Evolutionary conservation across 768 basidiomycete genomes (phyloP), one percentile per base, ranked within the genome.

Genomic region (Mycena vitilis): DNA sequence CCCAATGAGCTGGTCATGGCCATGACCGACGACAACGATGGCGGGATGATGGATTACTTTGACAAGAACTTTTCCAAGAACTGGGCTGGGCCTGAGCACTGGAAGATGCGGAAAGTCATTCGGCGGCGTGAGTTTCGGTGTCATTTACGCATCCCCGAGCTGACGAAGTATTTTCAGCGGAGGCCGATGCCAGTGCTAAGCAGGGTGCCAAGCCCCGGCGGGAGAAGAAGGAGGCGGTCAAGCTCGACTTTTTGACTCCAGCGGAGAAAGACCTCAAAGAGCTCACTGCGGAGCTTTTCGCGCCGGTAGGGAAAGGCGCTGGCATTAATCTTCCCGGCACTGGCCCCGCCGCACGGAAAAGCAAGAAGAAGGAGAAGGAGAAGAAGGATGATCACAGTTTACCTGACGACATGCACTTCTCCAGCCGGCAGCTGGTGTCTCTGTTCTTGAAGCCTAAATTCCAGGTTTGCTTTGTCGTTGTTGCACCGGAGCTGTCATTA

Each of bases 11-110:
- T 97, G 36, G 87, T 96, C 57, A 87, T 98, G 86, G 94, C 94
- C 0, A 93, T 98, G 90, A 89, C 88, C 4, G 88, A 89, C 57
- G 86, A 82, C 3, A 82, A 86, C 9, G 85, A 84, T n/a, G 84
- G 81, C 5, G 89, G 85, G 3, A 87, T 85, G 64, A 88, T 93
- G 64, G 95, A 96, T 74, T 98, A 97, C 78, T 98, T 99, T 76
- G 96, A 99, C 78, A 87, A 90, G 74, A 89, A 84, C 69, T 86
- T 93, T 74, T 83, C 91, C 73, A 97, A 94, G 85, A 97, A 97
- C 73, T 99, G 98, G 98, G 98, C 98, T 5, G 98, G 98, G 0
- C 96, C 96, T 10, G 95, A 99, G 79, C 98, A 99, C 76, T 99
- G 98, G 97, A 99, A 97, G 77, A 78, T 99, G 75, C 84, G 93